phyloP scores from a whole-genome alignment of 148 eudicot species.

The Cornus florida region DNA sequence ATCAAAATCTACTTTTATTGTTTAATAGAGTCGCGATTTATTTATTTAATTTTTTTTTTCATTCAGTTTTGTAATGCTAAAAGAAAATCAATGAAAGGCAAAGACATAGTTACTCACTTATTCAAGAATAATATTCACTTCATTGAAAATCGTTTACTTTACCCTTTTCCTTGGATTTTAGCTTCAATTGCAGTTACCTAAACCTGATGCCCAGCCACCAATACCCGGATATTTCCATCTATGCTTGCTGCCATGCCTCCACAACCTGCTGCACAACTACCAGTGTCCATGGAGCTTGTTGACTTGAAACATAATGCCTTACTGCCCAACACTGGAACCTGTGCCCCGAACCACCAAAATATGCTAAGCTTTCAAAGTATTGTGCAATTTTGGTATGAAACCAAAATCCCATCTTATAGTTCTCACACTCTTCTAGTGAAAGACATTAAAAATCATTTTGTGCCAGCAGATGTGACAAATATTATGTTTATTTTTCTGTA shows the following conservation, averaged over 20 bases:
- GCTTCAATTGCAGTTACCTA: neutral
- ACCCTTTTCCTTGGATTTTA: neutral
- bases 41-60: too few relatives aligned
- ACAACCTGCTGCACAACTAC: neutral
- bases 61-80: neutral
- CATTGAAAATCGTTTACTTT: neutral
- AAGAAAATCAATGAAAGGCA: neutral
- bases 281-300: neutral
- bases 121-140: neutral
- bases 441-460: neutral
- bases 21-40: too few relatives aligned
- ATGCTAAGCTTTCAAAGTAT: neutral
- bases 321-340: neutral
- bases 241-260: neutral
- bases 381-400: neutral
- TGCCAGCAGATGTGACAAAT: neutral
- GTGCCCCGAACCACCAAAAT: neutral
- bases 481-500: neutral
- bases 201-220: neutral
- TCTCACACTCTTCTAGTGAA: neutral
- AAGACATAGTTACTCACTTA: neutral
- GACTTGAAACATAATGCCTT: neutral
- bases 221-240: neutral
- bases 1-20: neutral
- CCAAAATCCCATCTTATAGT: neutral